These are phyloP conservation scores for Coniferiporia weirii DNA, from an alignment of 1,284 basidiomycete genomes.

Conservation along the genomic window DNA sequence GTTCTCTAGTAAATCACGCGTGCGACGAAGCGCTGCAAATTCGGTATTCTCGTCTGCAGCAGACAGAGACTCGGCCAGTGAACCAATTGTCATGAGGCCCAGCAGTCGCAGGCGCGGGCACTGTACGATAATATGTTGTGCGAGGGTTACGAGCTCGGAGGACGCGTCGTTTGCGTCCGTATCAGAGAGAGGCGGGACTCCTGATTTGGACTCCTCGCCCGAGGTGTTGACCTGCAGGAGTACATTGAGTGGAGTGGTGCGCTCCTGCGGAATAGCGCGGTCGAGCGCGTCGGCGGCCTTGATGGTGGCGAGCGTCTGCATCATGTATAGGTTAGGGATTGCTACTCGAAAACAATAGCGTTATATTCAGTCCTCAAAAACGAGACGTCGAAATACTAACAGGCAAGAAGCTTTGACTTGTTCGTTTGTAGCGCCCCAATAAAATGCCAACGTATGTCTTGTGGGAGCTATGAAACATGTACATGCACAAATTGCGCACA, in stretches of 20 bases:
- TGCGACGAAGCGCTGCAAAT: slow-evolving; percentile 68
- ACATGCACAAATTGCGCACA: no score
- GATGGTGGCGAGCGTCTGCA: slow-evolving; percentile 87
- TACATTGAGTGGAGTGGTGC: slow-evolving; percentile 58
- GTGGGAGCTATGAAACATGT: slow-evolving; percentile 54
- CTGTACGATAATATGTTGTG: slow-evolving; percentile 60
- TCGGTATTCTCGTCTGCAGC: slow-evolving; percentile 72
- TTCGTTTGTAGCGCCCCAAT: slow-evolving; percentile 94
- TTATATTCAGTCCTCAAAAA: background rate
- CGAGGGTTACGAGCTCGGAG: slow-evolving; percentile 61
- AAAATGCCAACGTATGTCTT: slow-evolving; percentile 93
- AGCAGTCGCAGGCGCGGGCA: slow-evolving; percentile 76
- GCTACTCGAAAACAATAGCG: slow-evolving; percentile 38
- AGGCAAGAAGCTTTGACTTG: slow-evolving; percentile 87
- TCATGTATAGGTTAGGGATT: slow-evolving; percentile 82
- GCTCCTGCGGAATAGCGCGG: slow-evolving; percentile 58
- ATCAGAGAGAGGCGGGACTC: slow-evolving; percentile 56
- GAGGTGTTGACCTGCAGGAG: slow-evolving; percentile 95
- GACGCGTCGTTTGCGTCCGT: background rate
- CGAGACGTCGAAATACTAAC: slow-evolving; percentile 39
- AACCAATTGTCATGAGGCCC: slow-evolving; percentile 97
- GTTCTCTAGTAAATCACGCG: slow-evolving; percentile 52
- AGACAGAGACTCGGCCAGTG: slow-evolving; percentile 63
- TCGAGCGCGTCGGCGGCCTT: slow-evolving; percentile 86
- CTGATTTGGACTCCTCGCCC: slow-evolving; percentile 85